Base-by-base conservation (phyloP, 176 grass and related monocot species). In the Leersia perrieri region DNA sequence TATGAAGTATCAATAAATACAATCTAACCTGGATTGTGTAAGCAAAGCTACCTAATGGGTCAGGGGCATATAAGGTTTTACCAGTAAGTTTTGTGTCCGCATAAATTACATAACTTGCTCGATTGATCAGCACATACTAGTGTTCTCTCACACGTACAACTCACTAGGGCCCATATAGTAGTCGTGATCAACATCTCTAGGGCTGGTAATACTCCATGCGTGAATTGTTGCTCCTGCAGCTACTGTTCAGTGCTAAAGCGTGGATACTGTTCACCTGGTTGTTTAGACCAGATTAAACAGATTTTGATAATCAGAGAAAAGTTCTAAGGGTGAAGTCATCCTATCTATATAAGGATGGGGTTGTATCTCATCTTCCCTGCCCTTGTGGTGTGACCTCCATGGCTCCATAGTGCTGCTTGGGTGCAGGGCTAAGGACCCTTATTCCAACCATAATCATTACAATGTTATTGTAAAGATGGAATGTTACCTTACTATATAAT, bases 1-100 rank as follows among this genome's bases (percentile, higher is more conserved):
- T 77, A n/a, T n/a, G n/a, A n/a, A n/a, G n/a, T n/a, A 41, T 27
- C 9, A 70, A 26, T 7, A 84, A 75, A 60, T 44, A 49, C 36
- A 77, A 45, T 18, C 32, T 69, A 53, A 53, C 49, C 49, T 53
- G 55, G 23, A 69, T 2, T 30, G 49, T 31, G 20, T 84, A 70
- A 60, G 47, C 12, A 41, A 58, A 26, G 63, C 1, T 58, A 10
- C 11, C 26, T 18, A 32, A 18, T 7, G 32, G 45, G n/a, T 68
- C 16, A 84, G 18, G 22, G 20, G 31, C 18, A 53, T n/a, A 68
- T 68, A 33, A 67, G 15, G 30, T 1, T 66, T 18, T 71, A 61
- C 14, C 12, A 32, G 23, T 18, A 71, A 47, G 64, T 34, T 84
- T n/a, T 18, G 15, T 58, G 23, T 63, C 31, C 10, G 64, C 64